Evolutionary conservation across 1,284 basidiomycete genomes (phyloP).

Genomic region (Megacollybia platyphylla): DNA sequence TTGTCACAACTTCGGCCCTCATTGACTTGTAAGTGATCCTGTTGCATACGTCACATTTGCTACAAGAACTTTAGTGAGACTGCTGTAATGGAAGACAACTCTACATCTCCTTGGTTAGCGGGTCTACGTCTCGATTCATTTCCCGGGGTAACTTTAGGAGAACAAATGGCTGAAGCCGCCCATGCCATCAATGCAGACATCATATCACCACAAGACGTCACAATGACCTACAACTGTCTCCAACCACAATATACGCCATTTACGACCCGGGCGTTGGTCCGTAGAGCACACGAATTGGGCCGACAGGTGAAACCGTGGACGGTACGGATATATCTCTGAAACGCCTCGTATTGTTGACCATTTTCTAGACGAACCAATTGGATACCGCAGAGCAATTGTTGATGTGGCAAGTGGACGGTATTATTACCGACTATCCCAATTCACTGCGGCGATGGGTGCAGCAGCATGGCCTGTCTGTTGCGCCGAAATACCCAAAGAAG

Average conservation of each 20-base stretch:
- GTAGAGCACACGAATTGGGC: constrained; percentile 48
- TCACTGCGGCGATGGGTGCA: constrained; percentile 39
- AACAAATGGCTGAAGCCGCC: constrained; percentile 54
- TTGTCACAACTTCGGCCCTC: constrained; percentile 45
- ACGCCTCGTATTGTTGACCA: constrained; percentile 1
- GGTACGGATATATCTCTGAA: constrained; percentile 21
- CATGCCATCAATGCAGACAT: constrained; percentile 52
- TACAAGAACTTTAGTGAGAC: constrained; percentile 22
- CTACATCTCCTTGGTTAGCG: constrained; percentile 46
- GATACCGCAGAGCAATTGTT: constrained; percentile 48
- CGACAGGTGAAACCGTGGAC: constrained; percentile 64
- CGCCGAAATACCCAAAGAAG: constrained; percentile 41
- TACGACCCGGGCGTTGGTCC: constrained; percentile 56
- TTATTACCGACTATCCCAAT: constrained; percentile 59
- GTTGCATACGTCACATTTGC: constrained; percentile 1
- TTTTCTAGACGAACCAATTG: constrained; percentile 39
- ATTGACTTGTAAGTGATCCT: constrained; percentile 36
- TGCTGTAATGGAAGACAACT: constrained; percentile 22
- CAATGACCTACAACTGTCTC: constrained; percentile 28
- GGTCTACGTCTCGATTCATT: constrained; percentile 46
- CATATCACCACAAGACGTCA: constrained; percentile 47
- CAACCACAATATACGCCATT: constrained; percentile 40
- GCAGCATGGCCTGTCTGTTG: constrained; percentile 33
- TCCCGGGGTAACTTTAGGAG: constrained; percentile 37
- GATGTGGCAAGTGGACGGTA: constrained; percentile 53